Percentiles rank a stretch among this genome's conserved stretches.
phyloP scores from a whole-genome alignment of 148 eudicot species.

The Vaccinium myrtillus region DNA sequence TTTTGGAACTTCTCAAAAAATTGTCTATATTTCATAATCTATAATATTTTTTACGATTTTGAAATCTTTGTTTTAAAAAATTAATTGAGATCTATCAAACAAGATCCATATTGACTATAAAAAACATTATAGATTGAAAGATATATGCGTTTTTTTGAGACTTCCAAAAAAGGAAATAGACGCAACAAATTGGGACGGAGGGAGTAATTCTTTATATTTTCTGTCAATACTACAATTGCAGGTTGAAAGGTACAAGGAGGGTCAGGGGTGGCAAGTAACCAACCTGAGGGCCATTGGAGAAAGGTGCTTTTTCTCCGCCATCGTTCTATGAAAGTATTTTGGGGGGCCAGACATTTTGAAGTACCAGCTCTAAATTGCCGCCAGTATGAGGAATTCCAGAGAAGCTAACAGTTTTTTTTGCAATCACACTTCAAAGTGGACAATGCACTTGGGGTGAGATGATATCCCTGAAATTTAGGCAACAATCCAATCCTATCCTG shows the following conservation, averaged over 20 bases:
- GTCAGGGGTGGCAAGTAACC: constrained; percentile 62
- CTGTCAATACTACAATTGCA: constrained; percentile 22
- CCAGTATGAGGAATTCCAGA: not conserved
- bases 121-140: too few relatives aligned
- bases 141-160: too few relatives aligned
- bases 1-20: too few relatives aligned
- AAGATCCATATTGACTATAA: too few relatives aligned
- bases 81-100: too few relatives aligned
- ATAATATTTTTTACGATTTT: too few relatives aligned
- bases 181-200: too few relatives aligned
- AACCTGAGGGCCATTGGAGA: constrained; percentile 46
- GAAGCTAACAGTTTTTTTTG: not conserved
- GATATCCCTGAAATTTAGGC: not conserved
- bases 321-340: constrained; percentile 23
- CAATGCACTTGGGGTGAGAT: not conserved
- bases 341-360: not conserved
- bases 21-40: too few relatives aligned
- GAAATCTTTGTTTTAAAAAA: too few relatives aligned
- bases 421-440: not conserved
- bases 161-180: too few relatives aligned
- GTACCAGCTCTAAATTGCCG: not conserved
- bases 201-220: not conserved
- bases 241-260: constrained; percentile 71
- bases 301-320: constrained; percentile 51
- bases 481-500: not conserved